phyloP scores from a whole-genome alignment of 495 filamentous ascomycete genomes.

The Xylaria grammica region DNA sequence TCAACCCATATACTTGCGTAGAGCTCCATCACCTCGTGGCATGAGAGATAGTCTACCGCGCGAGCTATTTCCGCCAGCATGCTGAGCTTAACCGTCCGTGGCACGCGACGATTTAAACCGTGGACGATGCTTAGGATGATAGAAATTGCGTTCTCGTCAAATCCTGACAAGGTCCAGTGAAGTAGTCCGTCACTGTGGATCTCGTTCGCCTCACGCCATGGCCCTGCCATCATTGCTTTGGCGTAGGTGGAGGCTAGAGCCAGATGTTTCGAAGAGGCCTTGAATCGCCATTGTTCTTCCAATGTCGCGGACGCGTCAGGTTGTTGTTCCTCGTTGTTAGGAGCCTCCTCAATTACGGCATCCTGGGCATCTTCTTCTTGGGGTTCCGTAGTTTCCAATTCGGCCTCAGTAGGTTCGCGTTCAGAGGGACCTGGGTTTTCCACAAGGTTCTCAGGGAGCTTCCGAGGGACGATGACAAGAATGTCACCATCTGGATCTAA shows the following conservation, averaged over 20 bases:
- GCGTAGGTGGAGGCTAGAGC: constrained; percentile 56
- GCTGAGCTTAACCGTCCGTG: constrained; percentile 46
- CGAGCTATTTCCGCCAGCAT: constrained; percentile 56
- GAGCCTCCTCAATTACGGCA: background rate
- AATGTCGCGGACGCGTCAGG: background rate
- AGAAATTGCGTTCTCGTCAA: constrained; percentile 50
- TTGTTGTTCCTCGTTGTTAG: background rate
- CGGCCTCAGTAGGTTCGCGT: too few relatives aligned
- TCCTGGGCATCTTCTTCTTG: too few relatives aligned
- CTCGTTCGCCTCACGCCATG: constrained; percentile 44
- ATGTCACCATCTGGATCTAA: constrained; percentile 18
- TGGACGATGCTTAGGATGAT: constrained; percentile 60
- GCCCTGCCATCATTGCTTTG: constrained; percentile 38
- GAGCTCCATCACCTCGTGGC: constrained; percentile 49
- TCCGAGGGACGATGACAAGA: constrained; percentile 7
- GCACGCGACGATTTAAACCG: constrained; percentile 48
- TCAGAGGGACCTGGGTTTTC: background rate
- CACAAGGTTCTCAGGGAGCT: background rate
- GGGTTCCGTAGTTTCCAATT: too few relatives aligned
- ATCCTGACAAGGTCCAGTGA: constrained; percentile 44
- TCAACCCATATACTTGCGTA: constrained; percentile 53
- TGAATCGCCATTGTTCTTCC: constrained; percentile 31
- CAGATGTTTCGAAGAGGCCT: constrained; percentile 60
- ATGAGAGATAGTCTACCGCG: constrained; percentile 58
- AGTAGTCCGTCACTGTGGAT: constrained; percentile 46